Base-by-base conservation (phyloP, 768 basidiomycete genomes). In the Phaeotremella fagi region DNA sequence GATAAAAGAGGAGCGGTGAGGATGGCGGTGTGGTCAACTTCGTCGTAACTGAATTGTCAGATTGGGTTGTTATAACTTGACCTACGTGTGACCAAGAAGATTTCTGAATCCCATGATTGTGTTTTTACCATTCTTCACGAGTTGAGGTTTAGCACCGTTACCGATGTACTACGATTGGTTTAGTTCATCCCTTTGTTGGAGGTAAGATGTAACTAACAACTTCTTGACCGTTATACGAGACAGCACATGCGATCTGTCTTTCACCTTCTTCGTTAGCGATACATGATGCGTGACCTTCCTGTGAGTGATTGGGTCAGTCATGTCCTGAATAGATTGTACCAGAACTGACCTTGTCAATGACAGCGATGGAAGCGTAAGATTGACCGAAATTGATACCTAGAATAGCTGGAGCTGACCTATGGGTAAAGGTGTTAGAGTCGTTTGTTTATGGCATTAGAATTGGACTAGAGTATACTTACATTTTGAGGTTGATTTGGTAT, bases 191-290 rank as follows among this genome's bases (percentile, higher is more conserved):
- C 20, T 16, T 16, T 12, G 50, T 24, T 25, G 41, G 37, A 35
- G 51, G 7, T 18, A 20, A 41, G 15, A 38, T n/a, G 44, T 24
- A 7, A 79, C 86, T 64, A 68, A 90, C 91, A 72, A 86, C 83
- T 74, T 97, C 87, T 74, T 94, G 88, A 24, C 90, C 90, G 35
- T 83, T 82, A 73, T 94, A 98, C 0, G 91, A 83, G 50, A 98
- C 79, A 24, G 90, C 90, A 71, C 88, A 90, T 0, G 90, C 90
- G 66, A 99, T 98, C 77, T 99, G 94, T 27, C 95, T 85, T 71
- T 97, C 94, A 26, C 95, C 94, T 72, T 98, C 94, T 72, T 98
- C 92, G 72, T 97, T 98, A 4, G 92, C 95, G 56, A 98, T 97
- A 72, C 89, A 94, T 69, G 91, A 88, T 37, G 92, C 85, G 26